Percentiles rank a stretch among this genome's conserved stretches.
These are phyloP conservation scores for Bretziella fagacearum DNA, from an alignment of 2,329 filamentous ascomycete species.

Conservation along the genomic window DNA sequence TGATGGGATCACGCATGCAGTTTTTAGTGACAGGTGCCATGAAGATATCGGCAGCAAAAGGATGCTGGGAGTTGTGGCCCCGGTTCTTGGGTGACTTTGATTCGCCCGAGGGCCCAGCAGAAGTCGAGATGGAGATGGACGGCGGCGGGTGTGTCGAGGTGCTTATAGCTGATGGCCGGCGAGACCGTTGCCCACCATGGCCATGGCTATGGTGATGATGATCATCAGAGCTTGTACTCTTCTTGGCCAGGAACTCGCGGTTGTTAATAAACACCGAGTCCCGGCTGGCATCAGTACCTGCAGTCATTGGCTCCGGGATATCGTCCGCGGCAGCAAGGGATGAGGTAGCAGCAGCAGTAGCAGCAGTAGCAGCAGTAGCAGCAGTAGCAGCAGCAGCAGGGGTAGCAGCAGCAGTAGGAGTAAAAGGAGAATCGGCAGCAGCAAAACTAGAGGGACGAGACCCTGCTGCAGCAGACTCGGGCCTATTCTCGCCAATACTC, in stretches of 20 bases:
- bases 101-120: background rate
- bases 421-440: slow-evolving; percentile 67
- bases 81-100: background rate
- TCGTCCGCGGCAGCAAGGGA: slow-evolving; percentile 51
- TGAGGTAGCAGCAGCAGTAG: background rate
- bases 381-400: slow-evolving; percentile 19
- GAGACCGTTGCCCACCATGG: background rate
- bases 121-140: slow-evolving; percentile 17
- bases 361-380: slow-evolving; percentile 28
- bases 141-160: slow-evolving; percentile 10
- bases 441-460: slow-evolving; percentile 20
- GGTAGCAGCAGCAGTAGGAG: too few relatives aligned
- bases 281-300: slow-evolving; percentile 44
- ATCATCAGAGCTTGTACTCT: slow-evolving; percentile 18
- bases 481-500: background rate
- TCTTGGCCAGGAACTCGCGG: background rate
- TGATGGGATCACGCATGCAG: slow-evolving; percentile 85
- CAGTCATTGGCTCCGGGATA: slow-evolving; percentile 48
- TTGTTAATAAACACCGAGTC: slow-evolving; percentile 50
- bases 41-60: slow-evolving; percentile 49
- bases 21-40: slow-evolving; percentile 64
- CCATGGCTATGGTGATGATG: background rate
- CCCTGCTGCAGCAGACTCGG: too few relatives aligned
- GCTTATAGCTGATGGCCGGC: slow-evolving; percentile 10
- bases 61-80: slow-evolving; percentile 23